Evolutionary conservation across 2,329 filamentous ascomycete species (phyloP), one percentile per base, ranked within the genome.

Genomic region (Ploettnerulaceae sp.): DNA sequence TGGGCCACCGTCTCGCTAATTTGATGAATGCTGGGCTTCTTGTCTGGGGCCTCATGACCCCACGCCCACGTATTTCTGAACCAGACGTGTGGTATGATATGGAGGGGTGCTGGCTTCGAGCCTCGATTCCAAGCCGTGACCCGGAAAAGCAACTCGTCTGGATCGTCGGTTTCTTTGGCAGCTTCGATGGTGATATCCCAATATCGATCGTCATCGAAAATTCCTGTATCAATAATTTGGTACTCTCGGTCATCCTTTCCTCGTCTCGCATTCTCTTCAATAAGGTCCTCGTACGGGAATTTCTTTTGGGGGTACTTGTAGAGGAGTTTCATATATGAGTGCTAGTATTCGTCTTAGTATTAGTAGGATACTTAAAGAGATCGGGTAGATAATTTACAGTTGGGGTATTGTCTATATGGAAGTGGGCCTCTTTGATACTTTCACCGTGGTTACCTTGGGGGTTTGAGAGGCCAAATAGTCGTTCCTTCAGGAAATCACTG

Each of bases 131-230:
- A 97, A 34, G 90, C 91, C 8, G 91, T 96, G 34, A 97, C 85
- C 61, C 93, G 87, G 71, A 96, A 97, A 22, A 95, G 74, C 9
- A 97, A 73, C 69, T 96, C 89, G 21, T 97, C 90, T 17, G 89
- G 84, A 59, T 96, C 86, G 52, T 95, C 82, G n/a, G 78, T 77
- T 65, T 96, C 91, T 69, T 97, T 97, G 48, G 90, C 91, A 5
- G 87, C 94, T 70, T 97, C 91, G 55, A 97, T 96, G 64, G 90
- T 86, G 58, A 96, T 95, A 64, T 97, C 91, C 86, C 90, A 97
- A 71, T 97, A 97, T 54, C 84, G 75, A 68, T 95, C 79, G 38
- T 96, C 87, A 38, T 93, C 80, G 63, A 97, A 97, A 41, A 84
- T 74, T 32, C 85, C 89, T 0, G 90, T 95, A 65, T 97, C 91